A percentile compares a stretch with the other conserved stretches of the same genome.
These are phyloP conservation scores for Gossypium davidsonii DNA, from an alignment of 441 rosid species.

Conservation along the genomic window DNA sequence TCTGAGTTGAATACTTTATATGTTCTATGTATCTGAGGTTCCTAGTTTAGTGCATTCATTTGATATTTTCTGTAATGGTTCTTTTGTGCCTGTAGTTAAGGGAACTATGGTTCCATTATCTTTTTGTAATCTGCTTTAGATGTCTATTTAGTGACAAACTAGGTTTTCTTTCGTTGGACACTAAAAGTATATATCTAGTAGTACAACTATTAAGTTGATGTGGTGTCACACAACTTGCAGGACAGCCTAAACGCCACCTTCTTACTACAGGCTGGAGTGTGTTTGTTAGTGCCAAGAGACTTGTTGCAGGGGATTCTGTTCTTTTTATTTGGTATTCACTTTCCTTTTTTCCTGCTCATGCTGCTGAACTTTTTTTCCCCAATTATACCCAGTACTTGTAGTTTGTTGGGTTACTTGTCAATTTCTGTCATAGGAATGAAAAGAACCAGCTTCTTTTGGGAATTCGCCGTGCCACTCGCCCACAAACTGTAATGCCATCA, in stretches of 20 bases:
- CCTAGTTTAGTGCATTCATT: not conserved
- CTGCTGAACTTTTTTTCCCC: not conserved
- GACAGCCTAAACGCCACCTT: conserved; percentile 80
- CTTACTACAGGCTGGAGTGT: conserved; percentile 87
- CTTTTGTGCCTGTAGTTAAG: not conserved
- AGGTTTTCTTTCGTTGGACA: not conserved
- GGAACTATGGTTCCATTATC: not conserved
- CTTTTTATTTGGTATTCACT: conserved; percentile 55
- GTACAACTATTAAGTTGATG: not conserved
- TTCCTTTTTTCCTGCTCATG: not conserved
- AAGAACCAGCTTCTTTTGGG: conserved; percentile 75
- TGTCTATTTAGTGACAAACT: not conserved
- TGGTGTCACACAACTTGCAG: conserved; percentile 29
- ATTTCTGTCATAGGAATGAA: conserved; percentile 45
- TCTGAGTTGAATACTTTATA: not conserved
- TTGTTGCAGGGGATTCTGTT: conserved; percentile 70
- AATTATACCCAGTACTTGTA: not conserved
- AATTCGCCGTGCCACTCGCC: conserved; percentile 60
- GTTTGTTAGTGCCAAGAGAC: conserved; percentile 77
- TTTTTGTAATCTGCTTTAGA: not conserved
- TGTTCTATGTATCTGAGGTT: not conserved
- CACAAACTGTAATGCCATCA: conserved; percentile 67
- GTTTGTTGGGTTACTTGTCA: conserved; percentile 1
- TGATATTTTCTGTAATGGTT: not conserved
- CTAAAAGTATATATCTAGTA: not conserved